phyloP scores from a whole-genome alignment of 1,284 basidiomycete species.

The Tylopilus sp. region DNA sequence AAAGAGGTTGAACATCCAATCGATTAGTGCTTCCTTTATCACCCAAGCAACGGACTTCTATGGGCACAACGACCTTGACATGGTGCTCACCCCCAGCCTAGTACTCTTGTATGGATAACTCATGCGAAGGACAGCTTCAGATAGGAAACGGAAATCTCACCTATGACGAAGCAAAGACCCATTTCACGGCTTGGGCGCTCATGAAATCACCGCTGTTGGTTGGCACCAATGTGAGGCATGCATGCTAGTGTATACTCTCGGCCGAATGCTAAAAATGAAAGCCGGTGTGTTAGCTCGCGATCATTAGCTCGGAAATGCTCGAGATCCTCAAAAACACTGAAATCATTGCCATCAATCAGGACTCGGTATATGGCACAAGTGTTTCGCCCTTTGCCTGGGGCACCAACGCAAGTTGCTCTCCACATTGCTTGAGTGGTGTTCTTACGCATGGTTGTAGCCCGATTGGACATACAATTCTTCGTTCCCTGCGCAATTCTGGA shows the following conservation, averaged over 20 bases:
- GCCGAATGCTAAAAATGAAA: constrained; percentile 16
- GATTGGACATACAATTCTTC: constrained; percentile 48
- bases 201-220: constrained; percentile 47
- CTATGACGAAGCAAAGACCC: constrained; percentile 42
- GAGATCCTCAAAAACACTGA: constrained; percentile 59
- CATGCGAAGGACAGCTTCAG: constrained; percentile 37
- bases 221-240: constrained; percentile 32
- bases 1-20: constrained; percentile 2
- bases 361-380: constrained; percentile 55
- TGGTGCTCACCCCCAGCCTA: constrained; percentile 31
- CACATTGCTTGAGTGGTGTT: not conserved
- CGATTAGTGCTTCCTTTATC: constrained; percentile 41
- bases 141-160: constrained; percentile 43
- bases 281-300: constrained; percentile 41
- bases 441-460: constrained; percentile 35
- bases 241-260: not conserved
- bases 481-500: constrained; percentile 58
- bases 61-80: constrained; percentile 45
- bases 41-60: constrained; percentile 42
- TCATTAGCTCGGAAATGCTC: constrained; percentile 45
- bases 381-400: constrained; percentile 69
- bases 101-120: not conserved
- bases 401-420: constrained; percentile 40
- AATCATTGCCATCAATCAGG: constrained; percentile 67
- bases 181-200: constrained; percentile 48